Evolutionary conservation across 2,329 filamentous ascomycete species (phyloP), one percentile per base, ranked within the genome.

Genomic region (Harringtonia aguacate): DNA sequence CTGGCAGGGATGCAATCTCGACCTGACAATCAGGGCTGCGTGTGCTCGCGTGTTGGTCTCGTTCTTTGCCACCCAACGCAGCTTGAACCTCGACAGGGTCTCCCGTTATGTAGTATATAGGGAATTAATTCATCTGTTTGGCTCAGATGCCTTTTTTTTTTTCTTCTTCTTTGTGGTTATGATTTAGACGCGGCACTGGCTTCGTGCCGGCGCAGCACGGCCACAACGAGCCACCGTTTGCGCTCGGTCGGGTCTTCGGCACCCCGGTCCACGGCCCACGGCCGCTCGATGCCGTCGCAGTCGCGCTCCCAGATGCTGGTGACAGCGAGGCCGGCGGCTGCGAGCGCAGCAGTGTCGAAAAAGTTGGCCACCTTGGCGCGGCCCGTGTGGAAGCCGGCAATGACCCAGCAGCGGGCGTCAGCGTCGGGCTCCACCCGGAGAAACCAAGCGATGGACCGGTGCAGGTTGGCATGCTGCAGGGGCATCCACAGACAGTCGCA

Each of bases 401-500:
- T 68, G n/a, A 81, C 73, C 62, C 79, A 77, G 41, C 78, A 72
- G 29, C 66, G 3, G 77, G 73, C 15, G 53, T 58, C 2, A n/a
- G n/a, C 18, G 8, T 36, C 39, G 2, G 8, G n/a, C 13, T 38
- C 30, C 14, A 48, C 41, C n/a, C 41, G 41, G 17, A 86, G 65
- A 55, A 86, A 84, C 60, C 77, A 75, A 6, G 68, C 60, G 55
- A 86, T 75, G 21, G 79, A 84, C 35, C 56, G 60, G 38, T 71
- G 70, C 22, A 87, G 68, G 58, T 79, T 82, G n/a, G 61, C 68
- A 59, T 87, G 84, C 64, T 86, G 74, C 65, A 72, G 73, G 2
- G 77, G 74, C 79, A 86, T 85, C 82, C 83, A 87, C 45, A 84
- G 69, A 55, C 82, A 86, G 61, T 87, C 82, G 49, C 80, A 79